Evolutionary conservation across 1,284 basidiomycete species (phyloP), one percentile per base, ranked within the genome.

Genomic region (Pholiota adiposa): DNA sequence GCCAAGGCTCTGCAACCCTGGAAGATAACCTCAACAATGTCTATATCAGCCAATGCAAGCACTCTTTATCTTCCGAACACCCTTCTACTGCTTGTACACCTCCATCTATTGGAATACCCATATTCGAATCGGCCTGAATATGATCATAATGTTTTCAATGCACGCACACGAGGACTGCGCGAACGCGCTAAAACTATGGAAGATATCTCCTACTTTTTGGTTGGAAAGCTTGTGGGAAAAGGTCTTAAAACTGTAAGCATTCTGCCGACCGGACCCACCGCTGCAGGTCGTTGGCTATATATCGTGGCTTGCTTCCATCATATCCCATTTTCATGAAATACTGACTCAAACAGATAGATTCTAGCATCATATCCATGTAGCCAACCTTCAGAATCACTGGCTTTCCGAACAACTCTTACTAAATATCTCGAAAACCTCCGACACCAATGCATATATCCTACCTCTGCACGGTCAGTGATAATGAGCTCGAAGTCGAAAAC

Each of bases 171-270:
- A 50, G 79, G 82, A 16, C 70, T 84, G 55, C 76, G 80, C 31
- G 82, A 84, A 61, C 77, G 83, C 14, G 77, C 71, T 8, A 83
- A 77, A 63, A 72, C 73, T 4, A 80, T 84, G 77, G 83, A 86
- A 64, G 82, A 84, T 59, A 69, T 84, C 23, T 70, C 70, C 21
- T 79, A 80, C 66, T 84, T 84, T 65, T 70, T 86, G 8, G 77
- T 84, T 1, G 70, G 72, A 19, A 76, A 73, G 59, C 69, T 82
- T 6, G 81, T 83, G 61, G 74, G 75, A 19, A 68, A 62, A 31
- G 27, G 61, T 46, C 73, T 69, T 4, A 79, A 74, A 69, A 70
- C 69, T 53, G 80, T 80, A 56, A 51, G 71, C 63, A 41, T 54
- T 58, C 11, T 9, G 21, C 9, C 40, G 4, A 14, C 14, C 36